A percentile compares a stretch with the other conserved stretches of the same genome.
Evolutionary conservation across 345 rosid species (phyloP).

Genomic region (Eucalyptus pauciflora): DNA sequence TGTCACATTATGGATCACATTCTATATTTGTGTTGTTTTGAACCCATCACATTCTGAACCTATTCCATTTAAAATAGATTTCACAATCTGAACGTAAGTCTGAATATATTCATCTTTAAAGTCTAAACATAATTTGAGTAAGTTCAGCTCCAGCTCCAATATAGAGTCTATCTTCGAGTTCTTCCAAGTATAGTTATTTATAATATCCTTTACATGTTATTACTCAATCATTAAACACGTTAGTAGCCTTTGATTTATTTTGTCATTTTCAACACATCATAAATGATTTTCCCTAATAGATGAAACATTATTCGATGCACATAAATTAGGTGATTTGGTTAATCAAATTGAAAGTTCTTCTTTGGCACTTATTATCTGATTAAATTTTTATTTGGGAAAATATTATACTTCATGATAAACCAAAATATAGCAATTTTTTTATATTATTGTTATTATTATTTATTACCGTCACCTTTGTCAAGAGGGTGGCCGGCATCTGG

Average conservation of each 20-base stretch:
- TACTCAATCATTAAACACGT: too few species aligned
- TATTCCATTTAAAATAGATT: fast-evolving
- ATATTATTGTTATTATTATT: background rate
- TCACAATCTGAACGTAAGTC: too few species aligned
- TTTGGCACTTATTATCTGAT: too few species aligned
- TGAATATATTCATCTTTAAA: too few species aligned
- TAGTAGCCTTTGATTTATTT: too few species aligned
- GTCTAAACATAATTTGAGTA: too few species aligned
- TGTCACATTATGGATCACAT: too few species aligned
- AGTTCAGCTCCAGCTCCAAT: fast-evolving
- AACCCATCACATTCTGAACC: fast-evolving
- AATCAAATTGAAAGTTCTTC: background rate
- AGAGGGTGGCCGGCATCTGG: background rate
- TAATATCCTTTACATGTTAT: fast-evolving
- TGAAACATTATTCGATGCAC: background rate
- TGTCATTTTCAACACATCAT: too few species aligned
- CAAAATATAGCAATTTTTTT: background rate
- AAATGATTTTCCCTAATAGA: too few species aligned
- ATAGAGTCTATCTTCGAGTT: too few species aligned
- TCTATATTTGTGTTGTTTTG: too few species aligned
- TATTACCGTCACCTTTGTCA: background rate
- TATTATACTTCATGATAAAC: background rate
- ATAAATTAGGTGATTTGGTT: background rate
- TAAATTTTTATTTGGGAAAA: background rate
- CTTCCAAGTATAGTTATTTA: too few species aligned